Conservation (phyloP, 768 basidiomycete genomes). For the Collybiopsis luxurians region DNA sequence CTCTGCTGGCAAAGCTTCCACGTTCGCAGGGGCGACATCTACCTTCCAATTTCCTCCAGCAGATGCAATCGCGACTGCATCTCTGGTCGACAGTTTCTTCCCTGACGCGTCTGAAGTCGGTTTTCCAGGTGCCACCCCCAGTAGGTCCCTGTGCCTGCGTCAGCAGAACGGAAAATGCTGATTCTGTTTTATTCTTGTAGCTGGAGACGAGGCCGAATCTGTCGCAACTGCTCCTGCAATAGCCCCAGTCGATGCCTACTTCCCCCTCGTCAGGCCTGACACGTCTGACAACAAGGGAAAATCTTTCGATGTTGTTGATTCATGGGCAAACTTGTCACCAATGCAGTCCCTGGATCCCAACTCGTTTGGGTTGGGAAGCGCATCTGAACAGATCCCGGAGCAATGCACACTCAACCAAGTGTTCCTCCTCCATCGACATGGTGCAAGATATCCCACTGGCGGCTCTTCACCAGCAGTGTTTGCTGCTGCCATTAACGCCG, state of each 20-base stretch:
- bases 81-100: conserved; percentile 30
- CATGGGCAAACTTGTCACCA: conserved; percentile 49
- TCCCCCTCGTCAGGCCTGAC: conserved; percentile 39
- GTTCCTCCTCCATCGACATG: conserved; percentile 68
- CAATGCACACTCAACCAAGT: conserved; percentile 46
- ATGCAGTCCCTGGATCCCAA: conserved; percentile 51
- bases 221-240: conserved; percentile 41
- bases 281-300: conserved; percentile 27
- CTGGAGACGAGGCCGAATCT: conserved; percentile 40
- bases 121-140: conserved; percentile 47
- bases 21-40: conserved; percentile 40
- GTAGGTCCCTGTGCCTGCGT: no score
- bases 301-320: conserved; percentile 42
- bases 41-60: conserved; percentile 42
- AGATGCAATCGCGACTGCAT: conserved; percentile 29
- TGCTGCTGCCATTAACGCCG: conserved; percentile 43
- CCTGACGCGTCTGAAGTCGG: conserved; percentile 40
- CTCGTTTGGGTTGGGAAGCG: conserved; percentile 46
- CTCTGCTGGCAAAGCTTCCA: conserved; percentile 26
- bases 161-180: no score
- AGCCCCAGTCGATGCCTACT: conserved; percentile 32
- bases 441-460: conserved; percentile 57
- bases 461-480: conserved; percentile 44
- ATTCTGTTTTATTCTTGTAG: conserved; percentile 17
- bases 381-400: conserved; percentile 43